Evolutionary conservation across 768 basidiomycete genomes (phyloP), one percentile per base, ranked within the genome.

Genomic region (Albatrellus ellisii): DNA sequence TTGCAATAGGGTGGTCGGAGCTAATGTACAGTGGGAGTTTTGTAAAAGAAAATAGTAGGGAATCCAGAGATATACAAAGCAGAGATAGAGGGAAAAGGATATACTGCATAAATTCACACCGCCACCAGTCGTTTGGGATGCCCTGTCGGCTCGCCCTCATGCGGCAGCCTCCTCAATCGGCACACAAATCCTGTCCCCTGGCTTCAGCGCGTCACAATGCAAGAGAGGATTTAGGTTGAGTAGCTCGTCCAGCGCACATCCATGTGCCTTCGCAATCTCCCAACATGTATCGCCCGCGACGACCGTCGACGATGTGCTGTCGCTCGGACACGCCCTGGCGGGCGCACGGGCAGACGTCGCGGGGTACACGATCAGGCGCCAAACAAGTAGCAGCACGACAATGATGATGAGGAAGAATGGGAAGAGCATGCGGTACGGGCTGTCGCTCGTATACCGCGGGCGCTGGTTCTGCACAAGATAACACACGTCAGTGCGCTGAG

Each of bases 271-370:
- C 9, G 42, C 47, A 28, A 51, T 46, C 31, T 34, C 45, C 50
- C 50, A 51, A 40, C 50, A 51, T n/a, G 50, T 51, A 32, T 51
- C 50, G 18, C 50, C 50, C 11, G 50, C 36, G 26, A 43, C 48
- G 31, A 51, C 28, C 4, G 39, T 32, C 21, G 49, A 48, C 28
- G 48, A 44, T 21, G 50, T 38, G 32, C 47, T 51, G 26, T 44
- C 48, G 26, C 42, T 36, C 11, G 44, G 47, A 25, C 50, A 51
- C 18, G 32, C 9, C 3, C 20, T 36, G 22, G 41, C 22, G 12
- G 49, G 32, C 28, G 38, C 39, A 29, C 32, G 46, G 7, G 44
- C 35, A 26, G 22, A 18, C 26, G 41, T 26, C 2, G 39, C 29
- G n/a, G 47, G 49, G 14, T 24, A 45, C 25, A 48, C 41, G 25